Evolutionary conservation across 306 rosid genomes (phyloP).

Genomic region (Quercus cerris): DNA sequence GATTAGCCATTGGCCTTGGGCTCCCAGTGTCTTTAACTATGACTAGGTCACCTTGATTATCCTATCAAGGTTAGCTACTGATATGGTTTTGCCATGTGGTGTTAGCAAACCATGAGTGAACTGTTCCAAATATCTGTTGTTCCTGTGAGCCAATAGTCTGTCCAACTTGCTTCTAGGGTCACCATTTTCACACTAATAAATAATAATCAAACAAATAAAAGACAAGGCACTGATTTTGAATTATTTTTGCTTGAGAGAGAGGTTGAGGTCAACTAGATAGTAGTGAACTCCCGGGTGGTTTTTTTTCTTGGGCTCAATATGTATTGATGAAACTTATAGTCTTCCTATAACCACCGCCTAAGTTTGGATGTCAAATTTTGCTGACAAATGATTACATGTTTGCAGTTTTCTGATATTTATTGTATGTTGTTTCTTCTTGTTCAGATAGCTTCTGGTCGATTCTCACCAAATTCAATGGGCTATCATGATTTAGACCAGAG

Average conservation of each 20-base stretch:
- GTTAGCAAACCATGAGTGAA: background rate
- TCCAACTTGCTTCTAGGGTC: background rate
- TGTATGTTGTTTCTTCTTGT: slow-evolving; percentile 3
- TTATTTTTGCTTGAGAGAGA: background rate
- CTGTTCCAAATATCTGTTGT: background rate
- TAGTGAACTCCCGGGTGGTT: background rate
- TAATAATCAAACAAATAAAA: too few species aligned
- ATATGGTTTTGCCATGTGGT: background rate
- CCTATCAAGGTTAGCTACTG: background rate
- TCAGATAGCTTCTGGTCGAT: slow-evolving; percentile 66
- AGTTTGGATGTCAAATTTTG: background rate
- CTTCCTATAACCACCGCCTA: background rate
- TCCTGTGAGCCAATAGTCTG: background rate
- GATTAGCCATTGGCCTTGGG: background rate
- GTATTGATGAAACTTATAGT: background rate
- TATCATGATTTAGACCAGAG: slow-evolving; percentile 60
- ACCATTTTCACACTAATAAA: background rate
- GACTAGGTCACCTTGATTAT: background rate
- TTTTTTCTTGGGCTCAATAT: background rate
- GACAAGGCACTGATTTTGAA: background rate
- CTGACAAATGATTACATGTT: background rate
- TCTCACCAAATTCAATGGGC: slow-evolving; percentile 54
- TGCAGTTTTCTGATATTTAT: slow-evolving; percentile 14
- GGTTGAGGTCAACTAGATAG: background rate
- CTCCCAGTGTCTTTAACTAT: background rate